These are phyloP conservation scores for Fraxinus xanthoxyloides DNA, from an alignment of 305 asterid genomes.

Conservation along the genomic window DNA sequence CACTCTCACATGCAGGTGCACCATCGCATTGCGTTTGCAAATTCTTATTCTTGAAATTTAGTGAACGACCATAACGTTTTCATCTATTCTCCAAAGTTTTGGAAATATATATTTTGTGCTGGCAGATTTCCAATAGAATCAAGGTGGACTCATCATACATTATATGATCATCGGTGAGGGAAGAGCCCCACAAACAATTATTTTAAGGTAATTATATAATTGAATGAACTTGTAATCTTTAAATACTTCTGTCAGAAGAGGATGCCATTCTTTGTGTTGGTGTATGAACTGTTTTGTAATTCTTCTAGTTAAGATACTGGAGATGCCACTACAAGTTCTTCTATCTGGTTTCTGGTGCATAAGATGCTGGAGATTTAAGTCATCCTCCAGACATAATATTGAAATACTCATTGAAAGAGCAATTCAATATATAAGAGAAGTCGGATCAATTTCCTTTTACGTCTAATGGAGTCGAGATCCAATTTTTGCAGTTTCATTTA, in stretches of 20 bases:
- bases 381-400: not conserved
- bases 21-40: not conserved
- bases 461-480: not conserved
- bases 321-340: not conserved
- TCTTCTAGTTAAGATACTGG: not conserved
- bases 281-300: not conserved
- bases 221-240: not conserved
- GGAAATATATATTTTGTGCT: not conserved
- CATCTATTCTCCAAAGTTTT: not conserved
- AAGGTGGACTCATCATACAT: not conserved
- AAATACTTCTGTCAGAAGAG: not conserved
- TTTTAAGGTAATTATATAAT: not conserved
- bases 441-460: not conserved
- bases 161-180: not conserved
- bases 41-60: not conserved
- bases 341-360: not conserved
- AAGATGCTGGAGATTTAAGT: not conserved
- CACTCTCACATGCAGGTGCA: not conserved
- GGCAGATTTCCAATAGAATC: not conserved
- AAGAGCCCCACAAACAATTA: not conserved
- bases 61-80: not conserved
- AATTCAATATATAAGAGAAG: not conserved
- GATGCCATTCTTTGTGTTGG: not conserved
- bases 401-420: not conserved
- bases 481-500: not conserved